These are phyloP conservation scores for Aspergillus fructus DNA, from an alignment of 2,329 filamentous ascomycete species.

Conservation along the genomic window DNA sequence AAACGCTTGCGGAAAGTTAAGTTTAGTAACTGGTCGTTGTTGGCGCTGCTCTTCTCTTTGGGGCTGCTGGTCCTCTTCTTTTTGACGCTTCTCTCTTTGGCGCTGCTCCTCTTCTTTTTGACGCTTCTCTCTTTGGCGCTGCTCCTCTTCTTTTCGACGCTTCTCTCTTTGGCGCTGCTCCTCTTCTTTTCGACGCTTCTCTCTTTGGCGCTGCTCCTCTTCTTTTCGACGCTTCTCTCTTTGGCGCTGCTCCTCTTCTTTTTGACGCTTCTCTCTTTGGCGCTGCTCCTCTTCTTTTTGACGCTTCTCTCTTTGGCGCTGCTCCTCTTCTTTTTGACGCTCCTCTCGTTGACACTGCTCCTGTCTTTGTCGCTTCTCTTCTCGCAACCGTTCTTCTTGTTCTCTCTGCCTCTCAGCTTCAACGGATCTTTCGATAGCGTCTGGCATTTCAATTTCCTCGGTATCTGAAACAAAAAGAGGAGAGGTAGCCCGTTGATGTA, in stretches of 20 bases:
- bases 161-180: too few species aligned
- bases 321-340: not conserved
- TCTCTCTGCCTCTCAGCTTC: not conserved
- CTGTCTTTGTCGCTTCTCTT: not conserved
- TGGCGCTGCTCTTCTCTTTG: not conserved
- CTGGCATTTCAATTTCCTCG: not conserved
- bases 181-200: too few species aligned
- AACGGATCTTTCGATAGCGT: not conserved
- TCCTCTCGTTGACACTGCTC: not conserved
- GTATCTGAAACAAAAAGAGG: not conserved
- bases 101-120: not conserved
- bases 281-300: too few species aligned
- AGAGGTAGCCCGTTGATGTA: not conserved
- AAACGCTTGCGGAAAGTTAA: not conserved
- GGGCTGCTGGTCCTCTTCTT: not conserved
- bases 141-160: too few species aligned
- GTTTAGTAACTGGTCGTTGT: not conserved
- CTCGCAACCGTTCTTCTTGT: not conserved
- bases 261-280: too few species aligned
- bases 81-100: not conserved
- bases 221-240: too few species aligned
- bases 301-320: not conserved
- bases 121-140: too few species aligned
- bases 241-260: too few species aligned
- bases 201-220: too few species aligned